Base-by-base conservation (phyloP, 352 stramenopile genomes). In the Phytophthora nicotianae region DNA sequence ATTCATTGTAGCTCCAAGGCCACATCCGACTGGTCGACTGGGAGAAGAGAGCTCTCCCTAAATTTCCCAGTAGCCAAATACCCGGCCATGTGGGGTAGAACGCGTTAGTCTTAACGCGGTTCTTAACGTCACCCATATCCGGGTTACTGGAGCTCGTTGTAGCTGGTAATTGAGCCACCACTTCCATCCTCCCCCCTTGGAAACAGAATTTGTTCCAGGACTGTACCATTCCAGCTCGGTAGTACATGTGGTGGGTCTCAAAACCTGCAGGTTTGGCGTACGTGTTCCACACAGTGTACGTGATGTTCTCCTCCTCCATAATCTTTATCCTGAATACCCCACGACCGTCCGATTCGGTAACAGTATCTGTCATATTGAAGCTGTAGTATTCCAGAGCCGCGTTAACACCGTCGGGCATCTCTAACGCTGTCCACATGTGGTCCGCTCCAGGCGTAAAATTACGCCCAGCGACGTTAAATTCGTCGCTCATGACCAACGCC, bases 21-120 rank as follows among this genome's bases (percentile, higher is more conserved):
- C 96, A 98, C 60, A 98, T 90, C 57, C 93, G 92, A 69, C 95
- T 96, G 0, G 91, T 98, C 0, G 81, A 92, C 1, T 72, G 76
- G 10, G 96, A 93, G 65, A 98, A 99, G 0, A 97, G 95, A 7
- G 95, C 93, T 46, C 96, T 65, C 6, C 92, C 95, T n/a, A 99
- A 75, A 72, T 98, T 98, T 3, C 96, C 96, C 20, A 99, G 52
- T 17, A 99, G 68, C 96, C 96, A 99, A 70, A 98, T 90, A 14
- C 94, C 96, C 3, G 96, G 95, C 95, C 95, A 99, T 14, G 79
- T 89, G n/a, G 79, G 80, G 56, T 91, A 90, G 59, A 78, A 91
- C 6, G n/a, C 65, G 11, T 42, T 59, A 4, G 65, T 68, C 19
- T 72, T 61, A 2, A 86, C 78, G 13, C 72, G 71, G 2, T n/a